A percentile compares a stretch with the other conserved stretches of the same genome.
Conservation (phyloP, 2,329 filamentous ascomycete genomes). For the Fonsecaea nubica region DNA sequence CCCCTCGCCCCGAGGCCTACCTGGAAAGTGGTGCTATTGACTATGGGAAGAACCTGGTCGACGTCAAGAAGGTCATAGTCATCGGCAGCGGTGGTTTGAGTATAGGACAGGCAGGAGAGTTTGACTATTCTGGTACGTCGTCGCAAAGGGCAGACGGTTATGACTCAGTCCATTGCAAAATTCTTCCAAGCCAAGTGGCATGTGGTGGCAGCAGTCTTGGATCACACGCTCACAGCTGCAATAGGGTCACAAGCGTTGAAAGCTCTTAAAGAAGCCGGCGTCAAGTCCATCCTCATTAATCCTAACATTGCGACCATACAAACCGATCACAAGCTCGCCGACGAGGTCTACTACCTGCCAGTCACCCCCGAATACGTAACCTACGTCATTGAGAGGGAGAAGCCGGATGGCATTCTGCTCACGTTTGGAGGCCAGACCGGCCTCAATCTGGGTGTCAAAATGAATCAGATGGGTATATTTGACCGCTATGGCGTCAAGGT, state of each 20-base stretch:
- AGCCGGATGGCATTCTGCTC: constrained; percentile 94
- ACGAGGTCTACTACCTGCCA: constrained; percentile 97
- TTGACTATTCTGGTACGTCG: constrained; percentile 91
- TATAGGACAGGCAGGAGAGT: constrained; percentile 97
- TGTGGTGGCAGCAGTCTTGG: neutral
- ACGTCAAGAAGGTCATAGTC: constrained; percentile 96
- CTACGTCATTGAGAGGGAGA: constrained; percentile 95
- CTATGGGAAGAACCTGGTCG: constrained; percentile 74
- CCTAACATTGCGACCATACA: constrained; percentile 99
- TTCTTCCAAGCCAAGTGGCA: neutral
- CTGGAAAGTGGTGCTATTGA: constrained; percentile 86
- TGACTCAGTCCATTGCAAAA: constrained; percentile 2
- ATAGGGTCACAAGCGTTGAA: constrained; percentile 94
- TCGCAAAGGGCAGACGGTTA: neutral
- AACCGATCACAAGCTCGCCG: constrained; percentile 92
- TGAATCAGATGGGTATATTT: constrained; percentile 94
- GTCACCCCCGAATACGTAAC: constrained; percentile 97
- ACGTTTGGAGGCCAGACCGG: constrained; percentile 98
- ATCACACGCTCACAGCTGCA: constrained; percentile 11
- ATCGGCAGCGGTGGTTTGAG: constrained; percentile 94
- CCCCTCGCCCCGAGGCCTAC: constrained; percentile 84
- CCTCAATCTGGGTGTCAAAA: constrained; percentile 93
- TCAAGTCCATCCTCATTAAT: constrained; percentile 91
- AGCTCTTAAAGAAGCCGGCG: constrained; percentile 92
- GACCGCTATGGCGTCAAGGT: constrained; percentile 96